phyloP scores from a whole-genome alignment of 148 eudicot genomes.

The Arbutus unedo region DNA sequence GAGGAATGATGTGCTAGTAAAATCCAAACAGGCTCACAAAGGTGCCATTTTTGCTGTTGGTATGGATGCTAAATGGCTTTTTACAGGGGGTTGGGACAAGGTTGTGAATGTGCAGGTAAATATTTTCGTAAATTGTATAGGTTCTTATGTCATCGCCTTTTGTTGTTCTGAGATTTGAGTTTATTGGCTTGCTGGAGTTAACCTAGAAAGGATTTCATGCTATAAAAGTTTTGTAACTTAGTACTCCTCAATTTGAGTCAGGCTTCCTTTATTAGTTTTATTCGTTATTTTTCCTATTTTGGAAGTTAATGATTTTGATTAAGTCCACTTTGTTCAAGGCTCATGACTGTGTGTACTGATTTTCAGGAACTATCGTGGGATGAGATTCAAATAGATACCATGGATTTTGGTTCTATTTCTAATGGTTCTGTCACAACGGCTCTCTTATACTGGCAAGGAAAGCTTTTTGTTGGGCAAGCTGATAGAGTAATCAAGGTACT shows the following conservation, averaged over 20 bases:
- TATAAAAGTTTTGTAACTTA: neutral
- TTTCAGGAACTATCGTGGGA: constrained; percentile 53
- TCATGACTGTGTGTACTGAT: constrained; percentile 10
- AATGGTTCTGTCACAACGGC: constrained; percentile 74
- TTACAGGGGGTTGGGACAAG: constrained; percentile 86
- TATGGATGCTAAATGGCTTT: constrained; percentile 60
- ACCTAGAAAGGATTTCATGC: neutral
- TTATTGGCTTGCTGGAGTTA: constrained; percentile 1
- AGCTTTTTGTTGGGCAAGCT: constrained; percentile 69
- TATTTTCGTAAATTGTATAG: neutral
- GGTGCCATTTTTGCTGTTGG: constrained; percentile 66
- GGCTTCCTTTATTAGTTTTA: neutral
- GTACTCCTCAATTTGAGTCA: neutral
- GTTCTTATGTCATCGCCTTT: neutral
- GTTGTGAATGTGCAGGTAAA: constrained; percentile 65
- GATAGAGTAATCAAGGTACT: constrained; percentile 70
- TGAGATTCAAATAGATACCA: constrained; percentile 39
- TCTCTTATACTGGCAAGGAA: constrained; percentile 53
- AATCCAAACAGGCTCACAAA: constrained; percentile 42
- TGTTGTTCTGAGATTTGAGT: neutral
- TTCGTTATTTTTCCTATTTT: neutral
- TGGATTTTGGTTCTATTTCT: constrained; percentile 52
- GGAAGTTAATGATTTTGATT: neutral
- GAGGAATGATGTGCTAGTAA: constrained; percentile 49
- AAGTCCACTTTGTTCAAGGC: neutral